These are phyloP conservation scores for Cyanidiococcus yangmingshanensis DNA, from an alignment of 23 red algal genomes.

Conservation along the genomic window DNA sequence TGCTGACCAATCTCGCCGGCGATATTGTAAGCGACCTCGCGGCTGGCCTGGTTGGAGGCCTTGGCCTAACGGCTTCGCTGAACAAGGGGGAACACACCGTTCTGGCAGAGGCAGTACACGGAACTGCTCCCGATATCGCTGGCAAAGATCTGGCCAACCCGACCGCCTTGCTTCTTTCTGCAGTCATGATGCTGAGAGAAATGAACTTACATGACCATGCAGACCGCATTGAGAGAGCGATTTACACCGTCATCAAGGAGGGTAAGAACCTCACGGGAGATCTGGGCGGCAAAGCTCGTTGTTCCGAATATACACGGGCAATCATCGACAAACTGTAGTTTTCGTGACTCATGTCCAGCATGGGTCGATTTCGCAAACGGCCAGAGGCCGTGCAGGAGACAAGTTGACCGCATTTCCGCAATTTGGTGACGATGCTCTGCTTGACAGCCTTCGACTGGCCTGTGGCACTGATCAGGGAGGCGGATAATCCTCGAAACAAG, in stretches of 20 bases:
- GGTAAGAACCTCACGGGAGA: conserved; percentile 64
- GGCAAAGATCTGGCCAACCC: conserved; percentile 80
- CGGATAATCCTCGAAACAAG: too few relatives aligned
- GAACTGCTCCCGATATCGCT: conserved; percentile 63
- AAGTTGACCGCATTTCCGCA: too few relatives aligned
- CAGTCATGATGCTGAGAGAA: conserved; percentile 82
- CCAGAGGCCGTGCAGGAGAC: too few relatives aligned
- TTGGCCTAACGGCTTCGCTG: conserved; percentile 75
- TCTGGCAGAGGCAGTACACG: conserved; percentile 74
- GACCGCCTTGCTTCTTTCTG: conserved; percentile 66
- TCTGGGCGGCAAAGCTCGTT: conserved; percentile 28
- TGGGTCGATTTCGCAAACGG: too few relatives aligned
- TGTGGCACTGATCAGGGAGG: too few relatives aligned
- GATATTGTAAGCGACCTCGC: conserved; percentile 89
- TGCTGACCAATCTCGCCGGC: conserved; percentile 93
- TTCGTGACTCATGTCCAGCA: too few relatives aligned
- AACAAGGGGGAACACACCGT: conserved; percentile 69
- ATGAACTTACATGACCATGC: conserved; percentile 56
- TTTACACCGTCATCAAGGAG: conserved; percentile 31
- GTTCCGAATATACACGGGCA: neutral
- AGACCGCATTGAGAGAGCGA: conserved; percentile 62
- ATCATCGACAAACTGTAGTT: neutral
- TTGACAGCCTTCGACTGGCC: too few relatives aligned
- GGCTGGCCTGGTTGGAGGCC: conserved; percentile 67
- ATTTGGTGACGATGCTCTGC: too few relatives aligned